Evolutionary conservation across 106 monocot species (phyloP), one percentile per base, ranked within the genome.

Genomic region (Acorus calamus): DNA sequence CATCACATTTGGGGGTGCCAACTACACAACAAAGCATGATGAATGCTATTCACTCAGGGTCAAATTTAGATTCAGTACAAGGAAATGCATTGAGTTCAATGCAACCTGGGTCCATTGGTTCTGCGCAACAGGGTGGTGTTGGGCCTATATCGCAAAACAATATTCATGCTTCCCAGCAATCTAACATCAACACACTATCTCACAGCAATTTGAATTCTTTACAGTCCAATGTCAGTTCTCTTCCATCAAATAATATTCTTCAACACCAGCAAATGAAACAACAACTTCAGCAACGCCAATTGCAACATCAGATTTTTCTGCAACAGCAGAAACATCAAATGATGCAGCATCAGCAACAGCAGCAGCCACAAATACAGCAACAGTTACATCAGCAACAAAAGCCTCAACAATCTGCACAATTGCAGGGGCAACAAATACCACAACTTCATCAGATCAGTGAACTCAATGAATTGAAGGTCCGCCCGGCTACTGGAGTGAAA

Each of bases 391-490:
- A 77, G 65, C 78, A 85, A 49, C 80, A 60, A 44, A 72, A 76
- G 46, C 67, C 68, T 61, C 81, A 63, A 65, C 87, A 73, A 67
- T 41, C 75, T 53, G 41, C 80, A 46, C 86, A 81, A 47, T 7
- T 77, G 52, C 57, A 71, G 0, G 51, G 51, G 3, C 84, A 84
- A 28, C 88, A 89, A 65, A 70, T 85, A 42, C 60, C 73, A 44
- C 88, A 85, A 66, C 66, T 81, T 68, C 71, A 88, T 67, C 78
- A 77, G 42, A 76, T 82, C 56, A 98, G 72, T 69, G 94, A 98
- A 65, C 67, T 66, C 14, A 79, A 78, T 74, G 90, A 96, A 46
- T 55, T 85, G 62, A 91, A 91, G 68, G 52, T 62, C 14, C 84
- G 87, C 52, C 87, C 82, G 69, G 74, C 56, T 52, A 13, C 76